Percentiles rank a stretch among this genome's conserved stretches.
These are phyloP conservation scores for Takashimella tepidaria DNA, from an alignment of 1,284 basidiomycete species.

Conservation along the genomic window DNA sequence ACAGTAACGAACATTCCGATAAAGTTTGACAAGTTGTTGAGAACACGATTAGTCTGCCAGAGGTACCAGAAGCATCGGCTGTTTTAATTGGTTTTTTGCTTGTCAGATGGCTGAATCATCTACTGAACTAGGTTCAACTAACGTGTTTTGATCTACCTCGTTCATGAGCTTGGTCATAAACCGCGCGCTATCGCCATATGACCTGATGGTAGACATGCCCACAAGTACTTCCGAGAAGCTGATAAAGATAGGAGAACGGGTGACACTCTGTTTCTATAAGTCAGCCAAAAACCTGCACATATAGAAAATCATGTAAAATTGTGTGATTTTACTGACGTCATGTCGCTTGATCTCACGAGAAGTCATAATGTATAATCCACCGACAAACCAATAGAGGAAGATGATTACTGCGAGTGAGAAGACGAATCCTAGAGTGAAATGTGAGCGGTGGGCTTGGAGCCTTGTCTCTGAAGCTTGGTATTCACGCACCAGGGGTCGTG, in stretches of 20 bases:
- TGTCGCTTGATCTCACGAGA: slow-evolving; percentile 55
- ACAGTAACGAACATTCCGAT: slow-evolving; percentile 50
- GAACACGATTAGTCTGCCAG: slow-evolving; percentile 50
- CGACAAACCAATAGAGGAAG: slow-evolving; percentile 48
- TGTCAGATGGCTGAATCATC: no score
- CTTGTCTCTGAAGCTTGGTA: no score
- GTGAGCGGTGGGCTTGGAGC: no score
- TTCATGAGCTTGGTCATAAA: slow-evolving; percentile 49
- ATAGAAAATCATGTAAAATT: not conserved
- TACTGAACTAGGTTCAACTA: slow-evolving; percentile 31
- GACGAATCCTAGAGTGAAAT: slow-evolving; percentile 38
- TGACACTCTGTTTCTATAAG: slow-evolving; percentile 36
- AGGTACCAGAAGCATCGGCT: slow-evolving; percentile 45
- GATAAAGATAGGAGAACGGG: slow-evolving; percentile 55
- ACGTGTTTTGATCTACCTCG: slow-evolving; percentile 50
- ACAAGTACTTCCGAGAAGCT: slow-evolving; percentile 50
- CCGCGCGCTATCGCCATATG: slow-evolving; percentile 51
- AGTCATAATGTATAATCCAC: slow-evolving; percentile 49
- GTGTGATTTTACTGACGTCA: slow-evolving; percentile 40
- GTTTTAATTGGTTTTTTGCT: no score
- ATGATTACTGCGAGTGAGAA: slow-evolving; percentile 46
- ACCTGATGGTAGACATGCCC: slow-evolving; percentile 52
- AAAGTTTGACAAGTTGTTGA: slow-evolving; percentile 49
- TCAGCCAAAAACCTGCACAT: not conserved
- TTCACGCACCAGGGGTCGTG: slow-evolving; percentile 37